Base-by-base conservation (phyloP, 164 flowering plant genomes). In the Stephania yunnanensis region DNA sequence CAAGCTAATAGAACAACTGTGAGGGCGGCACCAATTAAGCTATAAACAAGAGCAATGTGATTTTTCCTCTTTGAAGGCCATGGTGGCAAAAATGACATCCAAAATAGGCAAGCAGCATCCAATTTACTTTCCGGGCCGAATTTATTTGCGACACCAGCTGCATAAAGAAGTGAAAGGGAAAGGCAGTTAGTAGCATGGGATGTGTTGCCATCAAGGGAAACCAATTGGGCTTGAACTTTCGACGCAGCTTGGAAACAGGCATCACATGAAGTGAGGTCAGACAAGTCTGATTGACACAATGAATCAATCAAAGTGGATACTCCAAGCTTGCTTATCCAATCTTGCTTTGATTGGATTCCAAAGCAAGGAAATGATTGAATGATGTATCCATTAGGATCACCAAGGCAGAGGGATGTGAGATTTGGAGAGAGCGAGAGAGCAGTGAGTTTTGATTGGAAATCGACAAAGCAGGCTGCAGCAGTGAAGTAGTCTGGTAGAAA, bases 271-370 rank as follows among this genome's bases (percentile, higher is more conserved):
- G 15, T 58, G 64, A 12, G 20, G 64, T 58, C 64, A 58, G 64
- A 15, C 20, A 58, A 6, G 64, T 58, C 64, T 58, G 64, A 58
- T 58, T 6, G 64, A 58, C 64, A 58, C 20, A 3, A 58, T 19
- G 64, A 15, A 12, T 58, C 64, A 58, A 58, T 58, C 64, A 3
- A 58, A 58, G 64, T 58, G 64, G 5, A 58, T 19, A 2, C 64
- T 2, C 64, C 64, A 58, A 58, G 20, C 64, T 58, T 15, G 20
- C 20, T 58, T 15, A 58, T 58, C 64, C 64, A 58, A 5, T 58
- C 64, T 58, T 58, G 64, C 64, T 58, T 58, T 19, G 64, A 58
- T 58, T 58, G 64, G 64, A 58, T 58, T 58, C 64, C 64, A 58
- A n/a, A 19, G 15, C 64, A 58, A 15, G 64, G 19, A 58, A 3